A percentile compares a stretch with the other conserved stretches of the same genome.
phyloP scores from a whole-genome alignment of 176 grass and related monocot genomes.

The Zizania latifolia region DNA sequence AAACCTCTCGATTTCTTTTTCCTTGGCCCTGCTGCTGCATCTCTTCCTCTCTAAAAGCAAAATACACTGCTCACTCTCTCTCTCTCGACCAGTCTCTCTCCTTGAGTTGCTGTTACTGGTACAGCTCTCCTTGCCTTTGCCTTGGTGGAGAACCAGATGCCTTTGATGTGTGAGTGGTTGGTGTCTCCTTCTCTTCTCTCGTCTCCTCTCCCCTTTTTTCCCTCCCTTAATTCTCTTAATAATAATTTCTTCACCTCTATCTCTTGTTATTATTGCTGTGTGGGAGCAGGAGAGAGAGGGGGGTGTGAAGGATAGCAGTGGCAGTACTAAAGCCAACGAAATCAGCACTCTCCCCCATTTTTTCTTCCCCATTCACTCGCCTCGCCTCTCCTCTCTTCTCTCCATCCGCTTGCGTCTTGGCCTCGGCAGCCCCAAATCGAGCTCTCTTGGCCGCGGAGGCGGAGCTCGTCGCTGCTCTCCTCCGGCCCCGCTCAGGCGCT shows the following conservation, averaged over 20 bases:
- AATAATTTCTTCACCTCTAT: slow-evolving; percentile 28
- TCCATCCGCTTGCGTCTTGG: neutral
- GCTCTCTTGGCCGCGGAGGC: neutral
- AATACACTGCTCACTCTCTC: neutral
- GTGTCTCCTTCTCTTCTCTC: slow-evolving; percentile 42
- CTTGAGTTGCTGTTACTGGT: slow-evolving; percentile 55
- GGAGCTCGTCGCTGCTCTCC: neutral
- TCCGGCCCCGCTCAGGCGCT: neutral
- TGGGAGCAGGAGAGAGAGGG: slow-evolving; percentile 22
- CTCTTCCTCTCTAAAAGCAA: slow-evolving; percentile 23
- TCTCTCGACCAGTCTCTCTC: slow-evolving; percentile 37
- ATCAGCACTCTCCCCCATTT: neutral
- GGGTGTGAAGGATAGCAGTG: neutral
- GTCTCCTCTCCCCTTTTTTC: neutral
- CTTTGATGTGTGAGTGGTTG: slow-evolving; percentile 79
- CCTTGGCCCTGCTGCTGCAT: neutral
- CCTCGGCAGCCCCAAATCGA: neutral
- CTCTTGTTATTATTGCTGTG: slow-evolving; percentile 6
- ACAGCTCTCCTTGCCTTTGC: slow-evolving; percentile 46
- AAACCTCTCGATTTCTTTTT: slow-evolving; percentile 4
- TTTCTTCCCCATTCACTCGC: neutral
- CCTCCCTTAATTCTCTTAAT: neutral
- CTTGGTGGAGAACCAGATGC: slow-evolving; percentile 94
- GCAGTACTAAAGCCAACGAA: slow-evolving; percentile 9
- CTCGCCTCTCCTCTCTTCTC: neutral